These are phyloP conservation scores for Vanrija pseudolonga DNA, from an alignment of 1,284 basidiomycete species.

Conservation along the genomic window DNA sequence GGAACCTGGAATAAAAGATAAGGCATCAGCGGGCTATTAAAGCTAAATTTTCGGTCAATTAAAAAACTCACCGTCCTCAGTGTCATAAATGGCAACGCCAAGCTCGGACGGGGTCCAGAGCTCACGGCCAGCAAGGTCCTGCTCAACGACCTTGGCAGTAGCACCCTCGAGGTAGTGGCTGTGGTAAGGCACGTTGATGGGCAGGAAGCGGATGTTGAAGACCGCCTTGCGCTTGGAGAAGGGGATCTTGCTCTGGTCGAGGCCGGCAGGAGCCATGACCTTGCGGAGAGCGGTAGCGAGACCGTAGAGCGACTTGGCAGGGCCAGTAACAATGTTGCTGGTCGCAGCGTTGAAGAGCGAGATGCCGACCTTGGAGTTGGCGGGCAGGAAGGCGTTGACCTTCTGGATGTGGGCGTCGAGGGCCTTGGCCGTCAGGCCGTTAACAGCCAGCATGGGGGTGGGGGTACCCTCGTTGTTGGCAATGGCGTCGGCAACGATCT, in stretches of 20 bases:
- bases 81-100: constrained; percentile 82
- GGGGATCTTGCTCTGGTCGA: constrained; percentile 89
- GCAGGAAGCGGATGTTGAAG: constrained; percentile 89
- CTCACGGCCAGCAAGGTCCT: constrained; percentile 75
- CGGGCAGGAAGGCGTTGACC: constrained; percentile 81
- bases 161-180: constrained; percentile 76
- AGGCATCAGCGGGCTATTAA: constrained; percentile 15
- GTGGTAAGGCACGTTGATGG: constrained; percentile 93
- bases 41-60: constrained; percentile 18
- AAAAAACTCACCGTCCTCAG: constrained; percentile 69
- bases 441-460: constrained; percentile 88
- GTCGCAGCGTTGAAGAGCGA: constrained; percentile 90
- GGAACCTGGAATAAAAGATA: constrained; percentile 56
- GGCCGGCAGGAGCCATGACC: constrained; percentile 76
- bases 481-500: constrained; percentile 78
- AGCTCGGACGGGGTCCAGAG: constrained; percentile 75
- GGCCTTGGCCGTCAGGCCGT: constrained; percentile 72
- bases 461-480: constrained; percentile 92
- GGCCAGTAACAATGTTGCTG: constrained; percentile 90
- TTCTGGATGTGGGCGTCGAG: constrained; percentile 78
- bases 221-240: constrained; percentile 93
- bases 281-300: constrained; percentile 87
- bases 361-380: constrained; percentile 73
- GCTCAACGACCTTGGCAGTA: constrained; percentile 66
- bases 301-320: constrained; percentile 86